These are phyloP conservation scores for Eucalyptus curtisii DNA, from an alignment of 345 rosid species.

Conservation along the genomic window DNA sequence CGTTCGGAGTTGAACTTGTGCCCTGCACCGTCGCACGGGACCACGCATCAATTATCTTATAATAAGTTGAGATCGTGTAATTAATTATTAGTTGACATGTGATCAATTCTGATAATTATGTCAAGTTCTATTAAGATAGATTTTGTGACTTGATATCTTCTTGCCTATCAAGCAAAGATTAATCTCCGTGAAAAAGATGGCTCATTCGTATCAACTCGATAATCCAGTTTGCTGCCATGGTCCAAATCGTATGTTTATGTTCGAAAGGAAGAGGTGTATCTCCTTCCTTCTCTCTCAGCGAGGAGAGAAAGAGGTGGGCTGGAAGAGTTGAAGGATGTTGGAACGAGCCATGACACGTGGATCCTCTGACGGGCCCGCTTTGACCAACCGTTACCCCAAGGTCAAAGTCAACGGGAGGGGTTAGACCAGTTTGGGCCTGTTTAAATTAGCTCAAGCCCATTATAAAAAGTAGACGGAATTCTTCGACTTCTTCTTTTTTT, in stretches of 20 bases:
- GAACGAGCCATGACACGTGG: background rate
- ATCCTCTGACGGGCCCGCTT: background rate
- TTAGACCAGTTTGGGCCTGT: background rate
- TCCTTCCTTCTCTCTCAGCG: background rate
- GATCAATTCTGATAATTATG: accelerated
- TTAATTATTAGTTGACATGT: background rate
- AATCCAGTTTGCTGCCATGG: background rate
- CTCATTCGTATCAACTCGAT: background rate
- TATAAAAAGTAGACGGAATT: background rate
- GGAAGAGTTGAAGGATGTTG: background rate
- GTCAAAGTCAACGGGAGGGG: background rate
- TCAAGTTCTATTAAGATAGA: background rate
- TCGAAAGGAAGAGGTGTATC: background rate
- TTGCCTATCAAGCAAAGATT: background rate
- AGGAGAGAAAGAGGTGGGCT: background rate
- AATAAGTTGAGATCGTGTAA: background rate
- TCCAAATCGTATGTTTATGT: background rate
- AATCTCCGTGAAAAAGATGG: background rate
- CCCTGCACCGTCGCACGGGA: accelerated
- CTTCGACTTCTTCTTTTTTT: background rate
- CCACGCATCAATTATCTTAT: accelerated
- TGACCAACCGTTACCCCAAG: background rate
- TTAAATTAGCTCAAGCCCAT: background rate
- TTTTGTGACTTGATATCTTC: background rate
- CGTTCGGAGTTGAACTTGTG: background rate